Evolutionary conservation across 805 yeast species (phyloP).

Genomic region (Yarrowia porcina): DNA sequence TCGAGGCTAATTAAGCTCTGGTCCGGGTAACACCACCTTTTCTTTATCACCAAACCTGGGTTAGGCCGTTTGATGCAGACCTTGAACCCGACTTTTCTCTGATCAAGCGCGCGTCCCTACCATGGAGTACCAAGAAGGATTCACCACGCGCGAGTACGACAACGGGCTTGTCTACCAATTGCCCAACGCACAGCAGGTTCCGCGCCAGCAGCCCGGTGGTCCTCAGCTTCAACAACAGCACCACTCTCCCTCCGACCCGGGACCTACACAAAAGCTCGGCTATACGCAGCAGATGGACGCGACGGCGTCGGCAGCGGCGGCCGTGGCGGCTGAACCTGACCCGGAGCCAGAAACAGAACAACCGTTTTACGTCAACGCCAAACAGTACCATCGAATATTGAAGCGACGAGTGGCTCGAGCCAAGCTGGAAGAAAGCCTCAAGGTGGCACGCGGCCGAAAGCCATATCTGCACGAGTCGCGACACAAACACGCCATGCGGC

Average conservation of each 20-base stretch:
- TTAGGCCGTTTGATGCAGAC: conserved; percentile 3
- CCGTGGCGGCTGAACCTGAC: conserved; percentile 6
- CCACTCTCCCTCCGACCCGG: neutral
- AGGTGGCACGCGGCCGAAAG: conserved; percentile 82
- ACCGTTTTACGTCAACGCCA: conserved; percentile 96
- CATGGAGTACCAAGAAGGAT: conserved; percentile 22
- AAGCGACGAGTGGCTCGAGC: conserved; percentile 94
- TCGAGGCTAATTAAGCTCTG: conserved; percentile 4
- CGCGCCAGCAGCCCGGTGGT: neutral
- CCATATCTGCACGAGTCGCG: conserved; percentile 96
- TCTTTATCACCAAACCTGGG: conserved; percentile 21
- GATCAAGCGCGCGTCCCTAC: neutral
- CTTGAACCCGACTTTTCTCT: neutral
- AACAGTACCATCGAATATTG: conserved; percentile 91
- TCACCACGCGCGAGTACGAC: conserved; percentile 23
- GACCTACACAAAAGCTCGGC: neutral
- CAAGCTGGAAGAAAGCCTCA: conserved; percentile 80
- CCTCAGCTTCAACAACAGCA: conserved; percentile 6
- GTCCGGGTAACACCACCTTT: conserved; percentile 25
- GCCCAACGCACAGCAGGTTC: conserved; percentile 12
- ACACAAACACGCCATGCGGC: conserved; percentile 98
- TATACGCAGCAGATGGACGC: neutral
- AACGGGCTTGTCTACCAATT: conserved; percentile 6
- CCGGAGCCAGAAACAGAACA: conserved; percentile 51
- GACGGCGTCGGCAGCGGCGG: neutral